phyloP scores from a whole-genome alignment of 2,329 filamentous ascomycete species.

The Uncinocarpus reesii region DNA sequence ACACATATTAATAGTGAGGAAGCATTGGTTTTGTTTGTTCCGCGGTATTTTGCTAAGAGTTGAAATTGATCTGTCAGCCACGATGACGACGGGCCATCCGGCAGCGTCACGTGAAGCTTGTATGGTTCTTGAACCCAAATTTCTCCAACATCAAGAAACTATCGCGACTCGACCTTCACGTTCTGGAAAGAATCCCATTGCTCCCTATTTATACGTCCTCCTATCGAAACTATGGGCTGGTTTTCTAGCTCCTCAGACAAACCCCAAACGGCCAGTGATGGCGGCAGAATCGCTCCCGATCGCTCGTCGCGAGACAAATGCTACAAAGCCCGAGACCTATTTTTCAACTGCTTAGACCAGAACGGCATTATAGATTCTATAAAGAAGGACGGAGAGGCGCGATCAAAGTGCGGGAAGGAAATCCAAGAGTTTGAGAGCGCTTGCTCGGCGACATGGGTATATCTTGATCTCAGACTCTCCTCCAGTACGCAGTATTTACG shows the following conservation, averaged over 20 bases:
- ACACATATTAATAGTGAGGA: not conserved
- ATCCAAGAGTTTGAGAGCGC: slow-evolving; percentile 64
- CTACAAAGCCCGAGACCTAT: slow-evolving; percentile 81
- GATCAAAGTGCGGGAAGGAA: slow-evolving; percentile 50
- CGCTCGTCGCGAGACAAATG: slow-evolving; percentile 70
- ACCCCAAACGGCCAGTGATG: slow-evolving; percentile 42
- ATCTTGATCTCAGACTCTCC: slow-evolving; percentile 27
- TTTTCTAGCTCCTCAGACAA: slow-evolving; percentile 37
- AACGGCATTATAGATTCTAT: slow-evolving; percentile 70
- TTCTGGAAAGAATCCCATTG: not conserved
- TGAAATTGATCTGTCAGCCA: not conserved
- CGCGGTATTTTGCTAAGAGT: not conserved
- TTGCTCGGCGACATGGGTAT: slow-evolving; percentile 82
- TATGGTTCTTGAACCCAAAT: too few species aligned
- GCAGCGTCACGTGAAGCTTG: too few species aligned
- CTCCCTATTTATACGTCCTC: not conserved
- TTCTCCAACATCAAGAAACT: too few species aligned
- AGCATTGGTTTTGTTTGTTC: not conserved
- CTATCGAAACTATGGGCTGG: slow-evolving; percentile 41
- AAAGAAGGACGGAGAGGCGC: slow-evolving; percentile 46
- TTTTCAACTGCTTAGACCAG: slow-evolving; percentile 78
- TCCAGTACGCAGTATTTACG: not conserved
- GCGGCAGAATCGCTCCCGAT: slow-evolving; percentile 68
- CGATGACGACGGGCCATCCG: slow-evolving; percentile 5
- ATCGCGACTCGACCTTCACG: too few species aligned